Conservation (phyloP, 2,329 filamentous ascomycete species). For the Dothideomycetes sp. region DNA sequence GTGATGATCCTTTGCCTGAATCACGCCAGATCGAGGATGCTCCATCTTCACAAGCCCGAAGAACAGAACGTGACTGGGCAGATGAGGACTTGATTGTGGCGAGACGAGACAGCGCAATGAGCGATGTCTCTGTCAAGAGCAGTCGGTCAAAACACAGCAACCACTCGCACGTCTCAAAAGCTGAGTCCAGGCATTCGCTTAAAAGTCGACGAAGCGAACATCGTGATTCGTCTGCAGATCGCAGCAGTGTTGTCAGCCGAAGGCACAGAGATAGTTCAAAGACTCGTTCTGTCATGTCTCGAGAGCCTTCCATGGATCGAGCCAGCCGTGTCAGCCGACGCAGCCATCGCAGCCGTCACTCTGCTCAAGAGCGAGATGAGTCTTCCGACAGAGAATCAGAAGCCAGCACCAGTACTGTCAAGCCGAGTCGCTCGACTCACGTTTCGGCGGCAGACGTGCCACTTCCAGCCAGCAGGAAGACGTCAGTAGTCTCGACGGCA, state of each 20-base stretch:
- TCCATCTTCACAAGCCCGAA: background rate
- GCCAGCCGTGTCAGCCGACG: background rate
- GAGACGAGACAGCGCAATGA: conserved; percentile 14
- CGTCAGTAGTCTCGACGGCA: conserved; percentile 10
- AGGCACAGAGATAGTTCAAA: conserved; percentile 1
- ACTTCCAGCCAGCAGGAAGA: conserved; percentile 5
- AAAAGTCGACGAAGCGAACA: conserved; percentile 1
- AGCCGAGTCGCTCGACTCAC: conserved; percentile 9
- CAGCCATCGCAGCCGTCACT: background rate
- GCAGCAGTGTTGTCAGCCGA: background rate
- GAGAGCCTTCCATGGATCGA: no score
- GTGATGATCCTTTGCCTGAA: conserved; percentile 13
- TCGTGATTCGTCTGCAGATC: background rate
- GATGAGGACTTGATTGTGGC: conserved; percentile 8
- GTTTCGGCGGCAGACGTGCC: background rate
- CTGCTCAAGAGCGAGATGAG: conserved; percentile 1
- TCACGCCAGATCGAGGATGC: conserved; percentile 3
- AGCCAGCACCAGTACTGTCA: conserved; percentile 19
- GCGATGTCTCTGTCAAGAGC: conserved; percentile 7
- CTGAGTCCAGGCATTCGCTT: background rate
- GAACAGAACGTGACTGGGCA: background rate
- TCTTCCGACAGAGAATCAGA: conserved; percentile 13
- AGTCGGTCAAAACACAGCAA: conserved; percentile 12
- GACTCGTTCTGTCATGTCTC: no score
- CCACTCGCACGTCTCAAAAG: background rate